These are phyloP conservation scores for Pestalotiopsis sp. DNA, from an alignment of 2,329 filamentous ascomycete species.

Conservation along the genomic window DNA sequence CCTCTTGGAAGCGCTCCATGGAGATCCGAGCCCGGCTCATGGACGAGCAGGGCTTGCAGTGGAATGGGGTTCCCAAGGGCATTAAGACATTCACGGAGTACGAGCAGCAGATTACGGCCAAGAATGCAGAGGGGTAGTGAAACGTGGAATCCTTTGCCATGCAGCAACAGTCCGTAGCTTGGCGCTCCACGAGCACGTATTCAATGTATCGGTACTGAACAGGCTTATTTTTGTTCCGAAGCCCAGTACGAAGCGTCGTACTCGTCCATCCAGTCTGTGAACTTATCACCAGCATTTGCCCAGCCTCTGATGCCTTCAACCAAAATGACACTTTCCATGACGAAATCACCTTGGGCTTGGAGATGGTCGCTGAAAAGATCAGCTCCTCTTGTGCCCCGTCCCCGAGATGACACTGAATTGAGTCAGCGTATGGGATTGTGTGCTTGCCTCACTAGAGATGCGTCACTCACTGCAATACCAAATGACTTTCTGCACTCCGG, in stretches of 20 bases:
- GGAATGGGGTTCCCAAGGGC: slow-evolving; percentile 38
- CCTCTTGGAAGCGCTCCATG: slow-evolving; percentile 36
- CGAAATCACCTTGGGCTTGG: slow-evolving; percentile 37
- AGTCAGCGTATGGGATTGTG: background rate
- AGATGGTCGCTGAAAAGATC: slow-evolving; percentile 59
- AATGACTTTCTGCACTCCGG: slow-evolving; percentile 42
- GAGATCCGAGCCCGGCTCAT: slow-evolving; percentile 32
- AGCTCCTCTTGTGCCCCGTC: slow-evolving; percentile 56
- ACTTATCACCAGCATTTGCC: slow-evolving; percentile 50
- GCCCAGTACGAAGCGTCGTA: slow-evolving; percentile 34
- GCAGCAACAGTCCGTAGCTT: too few relatives aligned
- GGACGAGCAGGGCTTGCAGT: slow-evolving; percentile 38
- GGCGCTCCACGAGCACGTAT: too few relatives aligned
- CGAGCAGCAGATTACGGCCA: slow-evolving; percentile 26
- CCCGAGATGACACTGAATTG: slow-evolving; percentile 52
- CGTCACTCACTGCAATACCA: slow-evolving; percentile 49
- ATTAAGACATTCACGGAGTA: slow-evolving; percentile 32
- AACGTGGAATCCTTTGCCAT: background rate
- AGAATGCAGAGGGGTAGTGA: background rate
- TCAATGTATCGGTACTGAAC: too few relatives aligned
- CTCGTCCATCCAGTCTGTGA: slow-evolving; percentile 48
- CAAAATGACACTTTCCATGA: slow-evolving; percentile 52
- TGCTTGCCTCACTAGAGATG: background rate
- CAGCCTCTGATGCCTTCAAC: slow-evolving; percentile 58
- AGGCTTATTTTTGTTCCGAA: background rate